A percentile compares a stretch with the other conserved stretches of the same genome.
phyloP scores from a whole-genome alignment of 202 grass and related monocot species.

The Elaeis oleifera region DNA sequence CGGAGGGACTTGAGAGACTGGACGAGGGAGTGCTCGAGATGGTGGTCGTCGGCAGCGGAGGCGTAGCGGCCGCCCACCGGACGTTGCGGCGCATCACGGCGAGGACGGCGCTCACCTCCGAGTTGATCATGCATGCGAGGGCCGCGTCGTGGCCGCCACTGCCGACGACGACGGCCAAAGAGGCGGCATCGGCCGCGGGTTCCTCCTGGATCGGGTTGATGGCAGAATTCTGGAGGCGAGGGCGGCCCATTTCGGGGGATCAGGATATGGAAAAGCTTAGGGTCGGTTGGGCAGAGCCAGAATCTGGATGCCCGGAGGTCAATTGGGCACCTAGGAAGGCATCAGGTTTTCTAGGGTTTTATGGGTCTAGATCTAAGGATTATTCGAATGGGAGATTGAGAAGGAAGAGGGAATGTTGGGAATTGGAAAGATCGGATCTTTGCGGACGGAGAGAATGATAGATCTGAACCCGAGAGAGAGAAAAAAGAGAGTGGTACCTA shows the following conservation, averaged over 20 bases:
- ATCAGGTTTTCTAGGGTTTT: too few species aligned
- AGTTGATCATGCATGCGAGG: conserved; percentile 69
- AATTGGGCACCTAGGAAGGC: too few species aligned
- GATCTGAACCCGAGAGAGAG: conserved; percentile 12
- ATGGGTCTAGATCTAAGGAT: too few species aligned
- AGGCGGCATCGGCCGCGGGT: conserved; percentile 19
- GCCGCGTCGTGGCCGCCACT: conserved; percentile 23
- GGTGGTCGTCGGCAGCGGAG: conserved; percentile 47
- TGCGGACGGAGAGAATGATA: too few species aligned
- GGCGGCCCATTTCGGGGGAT: conserved; percentile 36
- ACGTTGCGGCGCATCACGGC: conserved; percentile 92
- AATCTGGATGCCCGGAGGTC: too few species aligned
- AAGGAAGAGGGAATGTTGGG: too few species aligned
- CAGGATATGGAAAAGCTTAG: too few species aligned
- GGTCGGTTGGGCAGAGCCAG: too few species aligned
- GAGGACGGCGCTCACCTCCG: conserved; percentile 71
- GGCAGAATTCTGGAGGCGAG: conserved; percentile 29
- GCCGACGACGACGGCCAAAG: conserved; percentile 33
- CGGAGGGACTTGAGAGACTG: conserved; percentile 70
- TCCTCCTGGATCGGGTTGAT: conserved; percentile 71
- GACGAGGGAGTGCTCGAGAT: conserved; percentile 68
- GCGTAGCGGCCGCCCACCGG: conserved; percentile 55
- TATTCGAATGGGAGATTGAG: too few species aligned
- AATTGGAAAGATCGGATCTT: too few species aligned
- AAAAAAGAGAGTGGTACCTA: background rate